Percentiles rank a stretch among this genome's conserved stretches.
phyloP scores from a whole-genome alignment of 805 yeast species.

The Ogataea neopini region DNA sequence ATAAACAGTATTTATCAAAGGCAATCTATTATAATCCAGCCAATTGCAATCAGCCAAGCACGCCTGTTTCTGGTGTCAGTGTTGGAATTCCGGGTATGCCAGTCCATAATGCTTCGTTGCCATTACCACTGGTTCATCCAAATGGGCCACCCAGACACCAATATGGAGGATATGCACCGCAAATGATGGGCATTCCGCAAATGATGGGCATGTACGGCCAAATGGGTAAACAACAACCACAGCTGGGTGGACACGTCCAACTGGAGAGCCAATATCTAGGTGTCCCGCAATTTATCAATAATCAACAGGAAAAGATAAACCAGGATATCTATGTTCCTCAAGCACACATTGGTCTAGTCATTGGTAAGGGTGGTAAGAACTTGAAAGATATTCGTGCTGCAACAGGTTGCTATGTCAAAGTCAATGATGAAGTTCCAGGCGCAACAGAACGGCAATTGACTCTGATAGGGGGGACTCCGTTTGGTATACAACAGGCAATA shows the following conservation, averaged over 20 bases:
- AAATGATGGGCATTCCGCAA: conserved; percentile 31
- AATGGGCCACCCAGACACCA: conserved; percentile 5
- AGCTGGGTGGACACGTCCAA: conserved; percentile 6
- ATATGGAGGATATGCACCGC: conserved; percentile 20
- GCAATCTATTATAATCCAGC: conserved; percentile 62
- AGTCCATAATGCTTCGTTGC: conserved; percentile 1
- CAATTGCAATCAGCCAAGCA: conserved; percentile 34
- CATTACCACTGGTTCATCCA: not conserved
- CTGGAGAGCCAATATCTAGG: conserved; percentile 1
- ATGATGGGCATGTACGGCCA: conserved; percentile 30
- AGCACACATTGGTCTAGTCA: conserved; percentile 77
- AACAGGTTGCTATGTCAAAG: conserved; percentile 74
- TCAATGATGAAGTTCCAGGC: conserved; percentile 59
- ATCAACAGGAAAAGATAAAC: conserved; percentile 49
- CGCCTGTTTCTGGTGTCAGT: conserved; percentile 24
- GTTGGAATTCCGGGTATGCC: not conserved
- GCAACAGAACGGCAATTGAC: conserved; percentile 62
- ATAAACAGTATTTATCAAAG: conserved; percentile 58
- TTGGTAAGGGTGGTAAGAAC: conserved; percentile 84
- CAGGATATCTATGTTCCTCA: conserved; percentile 78
- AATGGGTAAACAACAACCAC: conserved; percentile 16
- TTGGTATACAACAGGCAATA: conserved; percentile 71
- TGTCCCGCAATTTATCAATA: conserved; percentile 8
- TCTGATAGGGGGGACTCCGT: conserved; percentile 60
- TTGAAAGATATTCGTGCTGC: conserved; percentile 74